These are phyloP conservation scores for Spinacia oleracea DNA, from an alignment of 179 eudicot genomes.

Conservation along the genomic window DNA sequence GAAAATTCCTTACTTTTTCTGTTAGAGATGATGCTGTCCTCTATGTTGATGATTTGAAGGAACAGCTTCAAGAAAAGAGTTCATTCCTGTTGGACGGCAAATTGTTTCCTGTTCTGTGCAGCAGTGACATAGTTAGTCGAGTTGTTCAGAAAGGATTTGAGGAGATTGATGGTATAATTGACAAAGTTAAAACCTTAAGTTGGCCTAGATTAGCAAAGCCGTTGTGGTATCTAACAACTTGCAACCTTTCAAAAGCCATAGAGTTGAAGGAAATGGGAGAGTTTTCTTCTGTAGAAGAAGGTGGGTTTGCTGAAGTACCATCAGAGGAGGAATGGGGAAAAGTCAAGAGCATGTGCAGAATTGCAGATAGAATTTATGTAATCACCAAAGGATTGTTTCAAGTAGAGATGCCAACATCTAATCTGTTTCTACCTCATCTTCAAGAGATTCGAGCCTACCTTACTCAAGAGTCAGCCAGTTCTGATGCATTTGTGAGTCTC, in stretches of 20 bases:
- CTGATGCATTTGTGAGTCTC: slow-evolving; percentile 27
- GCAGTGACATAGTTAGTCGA: slow-evolving; percentile 15
- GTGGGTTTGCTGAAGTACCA: not conserved
- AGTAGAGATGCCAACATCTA: slow-evolving; percentile 29
- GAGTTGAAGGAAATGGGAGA: slow-evolving; percentile 26
- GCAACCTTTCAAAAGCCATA: slow-evolving; percentile 20
- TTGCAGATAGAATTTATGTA: slow-evolving; percentile 27
- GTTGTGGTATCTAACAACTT: slow-evolving; percentile 26
- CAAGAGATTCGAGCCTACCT: slow-evolving; percentile 30
- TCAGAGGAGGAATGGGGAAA: slow-evolving; percentile 36
- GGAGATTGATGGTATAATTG: slow-evolving; percentile 17
- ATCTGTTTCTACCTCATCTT: slow-evolving; percentile 35
- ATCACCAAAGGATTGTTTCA: slow-evolving; percentile 29
- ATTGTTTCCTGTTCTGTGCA: slow-evolving; percentile 24
- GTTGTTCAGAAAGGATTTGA: slow-evolving; percentile 26
- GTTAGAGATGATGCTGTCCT: not conserved
- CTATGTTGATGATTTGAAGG: slow-evolving; percentile 16
- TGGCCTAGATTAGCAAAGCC: slow-evolving; percentile 28
- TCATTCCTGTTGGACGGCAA: slow-evolving; percentile 23
- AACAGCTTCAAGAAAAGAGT: slow-evolving; percentile 8
- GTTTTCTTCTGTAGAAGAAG: not conserved
- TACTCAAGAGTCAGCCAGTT: slow-evolving; percentile 25
- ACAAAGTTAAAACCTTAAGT: slow-evolving; percentile 12
- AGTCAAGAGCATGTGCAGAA: slow-evolving; percentile 28
- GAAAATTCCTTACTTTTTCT: slow-evolving; percentile 5